Evolutionary conservation across 2,329 filamentous ascomycete species (phyloP), one percentile per base, ranked within the genome.

Genomic region (Septoria petroselini): DNA sequence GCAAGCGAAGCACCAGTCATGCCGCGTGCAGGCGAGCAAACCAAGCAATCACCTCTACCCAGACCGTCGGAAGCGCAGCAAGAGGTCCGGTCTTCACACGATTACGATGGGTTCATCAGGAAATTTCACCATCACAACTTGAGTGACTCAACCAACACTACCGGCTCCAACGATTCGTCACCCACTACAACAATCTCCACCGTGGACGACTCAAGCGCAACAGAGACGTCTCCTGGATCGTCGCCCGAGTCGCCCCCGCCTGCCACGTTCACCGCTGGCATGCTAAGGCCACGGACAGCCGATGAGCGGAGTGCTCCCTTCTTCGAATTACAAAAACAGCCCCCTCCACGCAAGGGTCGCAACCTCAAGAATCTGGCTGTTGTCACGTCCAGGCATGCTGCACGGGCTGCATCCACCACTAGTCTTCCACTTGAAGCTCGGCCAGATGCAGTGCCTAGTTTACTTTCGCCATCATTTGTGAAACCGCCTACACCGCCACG

Each of bases 161-260:
- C 86, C 12, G 88, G 88, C 57, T 97, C 93, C 1, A 88, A 88
- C 34, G 91, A 95, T 64, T 95, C 91, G 17, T 97, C 91, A 7
- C 93, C 93, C 1, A 97, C 91, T 6, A 96, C 91, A 3, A 95
- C 91, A 2, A 81, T 93, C 41, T 95, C 90, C 4, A 95, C 89
- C 15, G 88, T 91, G 57, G 91, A 95, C 71, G 94, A 91, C 4
- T 91, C 89, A 7, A 88, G 89, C 23, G 78, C 93, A 41, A 91
- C 91, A 23, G 91, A 97, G 62, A 85, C 88, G 6, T 96, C 91
- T 4, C 90, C 93, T 2, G 91, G 86, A 44, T 89, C 91, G 17
- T 96, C 91, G 1, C 91, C 91, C 7, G 91, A 96, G 70, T 96
- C 93, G 48, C 79, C 85, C 48, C 83, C 88, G 2, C 76, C 88